phyloP scores from a whole-genome alignment of 1,284 basidiomycete genomes.

The Boletellus deceptivus region DNA sequence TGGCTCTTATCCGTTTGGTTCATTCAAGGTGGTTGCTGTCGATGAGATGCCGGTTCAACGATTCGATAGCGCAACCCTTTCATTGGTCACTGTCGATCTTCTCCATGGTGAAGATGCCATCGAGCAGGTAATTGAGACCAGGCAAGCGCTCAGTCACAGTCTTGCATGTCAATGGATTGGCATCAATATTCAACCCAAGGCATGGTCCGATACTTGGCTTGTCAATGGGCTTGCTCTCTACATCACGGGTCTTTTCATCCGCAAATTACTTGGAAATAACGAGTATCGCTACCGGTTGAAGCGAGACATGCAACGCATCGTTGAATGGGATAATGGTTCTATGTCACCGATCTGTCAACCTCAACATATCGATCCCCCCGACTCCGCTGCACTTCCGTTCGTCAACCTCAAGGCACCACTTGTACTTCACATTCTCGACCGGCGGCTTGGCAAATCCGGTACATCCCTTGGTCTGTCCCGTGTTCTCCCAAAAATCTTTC shows the following conservation, averaged over 20 bases:
- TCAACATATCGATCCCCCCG: constrained; percentile 80
- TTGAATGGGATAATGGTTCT: constrained; percentile 83
- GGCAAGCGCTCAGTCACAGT: constrained; percentile 84
- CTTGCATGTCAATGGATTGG: constrained; percentile 97
- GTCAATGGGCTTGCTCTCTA: constrained; percentile 92
- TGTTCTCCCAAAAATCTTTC: constrained; percentile 92
- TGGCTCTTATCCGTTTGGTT: constrained; percentile 95
- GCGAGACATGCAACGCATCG: constrained; percentile 95
- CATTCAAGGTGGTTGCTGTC: constrained; percentile 95
- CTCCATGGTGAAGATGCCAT: constrained; percentile 88
- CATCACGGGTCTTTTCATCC: constrained; percentile 86
- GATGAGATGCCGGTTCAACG: constrained; percentile 80
- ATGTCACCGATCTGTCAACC: constrained; percentile 96
- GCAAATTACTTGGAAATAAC: constrained; percentile 91
- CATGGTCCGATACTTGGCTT: constrained; percentile 96
- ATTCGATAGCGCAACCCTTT: constrained; percentile 83
- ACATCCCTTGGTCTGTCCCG: constrained; percentile 93
- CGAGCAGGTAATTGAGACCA: constrained; percentile 91
- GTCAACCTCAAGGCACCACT: constrained; percentile 95
- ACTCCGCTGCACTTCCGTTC: constrained; percentile 75
- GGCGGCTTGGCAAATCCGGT: constrained; percentile 90
- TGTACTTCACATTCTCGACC: constrained; percentile 94
- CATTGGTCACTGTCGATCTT: constrained; percentile 79
- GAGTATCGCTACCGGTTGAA: constrained; percentile 96
- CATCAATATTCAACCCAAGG: constrained; percentile 93